Evolutionary conservation across 2,329 filamentous ascomycete genomes (phyloP), one percentile per base, ranked within the genome.

Genomic region (Hypoxylon sp.): DNA sequence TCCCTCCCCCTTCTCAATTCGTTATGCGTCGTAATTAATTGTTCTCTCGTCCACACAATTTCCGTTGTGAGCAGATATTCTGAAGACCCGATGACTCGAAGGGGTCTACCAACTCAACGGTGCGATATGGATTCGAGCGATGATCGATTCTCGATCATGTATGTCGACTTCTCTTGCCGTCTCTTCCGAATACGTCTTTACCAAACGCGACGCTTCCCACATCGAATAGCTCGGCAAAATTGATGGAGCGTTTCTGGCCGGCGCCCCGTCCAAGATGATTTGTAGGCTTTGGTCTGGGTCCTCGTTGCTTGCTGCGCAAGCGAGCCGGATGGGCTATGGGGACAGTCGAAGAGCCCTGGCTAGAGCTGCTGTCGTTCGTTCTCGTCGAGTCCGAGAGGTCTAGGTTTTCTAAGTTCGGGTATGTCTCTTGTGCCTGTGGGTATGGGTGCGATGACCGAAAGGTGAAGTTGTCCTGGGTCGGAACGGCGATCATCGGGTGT

Each of bases 141-240:
- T 10, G 49, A 28, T 17, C n/a, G 23, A n/a, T 49, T 45, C 10
- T 63, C 45, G 19, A 62, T 80, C 69, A 85, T 55, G 77, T 75
- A 64, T 88, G 86, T 56, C 86, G 81, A 58, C 79, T 82, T 63
- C 87, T 80, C 76, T 89, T 89, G 13, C 78, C 77, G 45, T 77
- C 76, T 19, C 80, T 80, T 13, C 83, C 82, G 69, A 86, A 85
- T 34, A 83, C 77, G 67, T 93, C 90, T 75, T 90, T 91, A 46
- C 87, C 87, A 65, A 86, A 83, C 32, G 85, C 85, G 55, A 91
- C 78, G 69, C 87, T 89, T 58, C 88, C 87, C 6, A 92, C 82
- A 74, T 93, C 91, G 75, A 94, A 94, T 59, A 93, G 89, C 74
- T 94, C 92, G 23, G 89, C 87, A 74, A 92, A 86, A 73, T 92